These are phyloP conservation scores for Periconia macrospinosa DNA, from an alignment of 2,329 filamentous ascomycete species.

Conservation along the genomic window DNA sequence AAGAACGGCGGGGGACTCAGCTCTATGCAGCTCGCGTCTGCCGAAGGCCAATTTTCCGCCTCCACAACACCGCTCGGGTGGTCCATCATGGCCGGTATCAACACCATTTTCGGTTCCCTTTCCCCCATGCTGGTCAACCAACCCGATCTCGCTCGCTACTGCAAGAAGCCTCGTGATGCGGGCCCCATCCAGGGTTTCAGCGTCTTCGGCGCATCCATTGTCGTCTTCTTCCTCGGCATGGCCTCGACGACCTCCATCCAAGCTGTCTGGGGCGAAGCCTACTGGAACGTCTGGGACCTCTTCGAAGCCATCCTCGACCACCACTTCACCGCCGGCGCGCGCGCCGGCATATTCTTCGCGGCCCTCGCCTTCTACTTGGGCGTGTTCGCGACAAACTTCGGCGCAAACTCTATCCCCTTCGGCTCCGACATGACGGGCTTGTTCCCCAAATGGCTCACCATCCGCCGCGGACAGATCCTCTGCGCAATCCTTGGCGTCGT, in stretches of 20 bases:
- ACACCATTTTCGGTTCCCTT: slow-evolving; percentile 46
- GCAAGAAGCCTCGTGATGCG: slow-evolving; percentile 34
- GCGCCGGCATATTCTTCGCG: slow-evolving; percentile 46
- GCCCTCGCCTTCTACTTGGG: slow-evolving; percentile 41
- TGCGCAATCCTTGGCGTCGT: slow-evolving; percentile 42
- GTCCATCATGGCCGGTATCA: slow-evolving; percentile 47
- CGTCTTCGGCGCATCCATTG: slow-evolving; percentile 42
- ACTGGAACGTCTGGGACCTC: slow-evolving; percentile 53
- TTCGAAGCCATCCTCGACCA: slow-evolving; percentile 45
- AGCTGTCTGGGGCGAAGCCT: slow-evolving; percentile 39
- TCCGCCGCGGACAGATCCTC: slow-evolving; percentile 47
- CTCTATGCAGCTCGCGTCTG: slow-evolving; percentile 9
- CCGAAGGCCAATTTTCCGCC: slow-evolving; percentile 12
- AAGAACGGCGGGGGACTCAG: slow-evolving; percentile 31
- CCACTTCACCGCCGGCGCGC: slow-evolving; percentile 39
- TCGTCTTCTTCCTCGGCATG: slow-evolving; percentile 46
- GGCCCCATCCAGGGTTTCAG: slow-evolving; percentile 35
- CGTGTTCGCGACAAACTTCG: slow-evolving; percentile 49
- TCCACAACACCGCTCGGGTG: slow-evolving; percentile 33
- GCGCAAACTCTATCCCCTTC: slow-evolving; percentile 46
- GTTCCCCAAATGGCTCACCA: slow-evolving; percentile 48
- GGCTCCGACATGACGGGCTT: slow-evolving; percentile 48
- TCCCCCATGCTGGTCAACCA: slow-evolving; percentile 47
- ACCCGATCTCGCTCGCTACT: slow-evolving; percentile 47
- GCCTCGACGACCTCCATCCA: slow-evolving; percentile 43